Percentiles rank a stretch among this genome's conserved stretches.
Conservation (phyloP, 768 basidiomycete genomes). For the Leucocoprinus sp. region DNA sequence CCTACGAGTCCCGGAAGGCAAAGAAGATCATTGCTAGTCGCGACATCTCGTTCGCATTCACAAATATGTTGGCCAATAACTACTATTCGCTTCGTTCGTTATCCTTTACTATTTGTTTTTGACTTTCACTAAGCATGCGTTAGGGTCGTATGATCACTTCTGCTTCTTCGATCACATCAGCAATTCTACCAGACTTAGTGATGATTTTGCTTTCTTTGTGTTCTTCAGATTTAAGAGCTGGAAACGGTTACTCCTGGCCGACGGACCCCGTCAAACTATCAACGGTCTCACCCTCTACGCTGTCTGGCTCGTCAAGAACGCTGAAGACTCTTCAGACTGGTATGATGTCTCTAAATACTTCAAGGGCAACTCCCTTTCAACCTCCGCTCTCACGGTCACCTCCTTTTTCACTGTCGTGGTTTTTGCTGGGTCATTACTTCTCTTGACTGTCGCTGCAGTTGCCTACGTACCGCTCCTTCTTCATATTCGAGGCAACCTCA, state of each 20-base stretch:
- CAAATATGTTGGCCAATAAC: constrained; percentile 93
- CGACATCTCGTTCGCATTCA: constrained; percentile 97
- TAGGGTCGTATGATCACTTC: constrained; percentile 94
- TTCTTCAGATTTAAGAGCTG: constrained; percentile 98
- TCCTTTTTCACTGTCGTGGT: constrained; percentile 87
- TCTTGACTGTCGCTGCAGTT: constrained; percentile 77
- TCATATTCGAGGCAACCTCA: constrained; percentile 95
- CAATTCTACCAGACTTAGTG: constrained; percentile 91
- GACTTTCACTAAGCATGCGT: constrained; percentile 10
- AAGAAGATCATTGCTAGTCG: constrained; percentile 92
- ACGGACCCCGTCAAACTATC: constrained; percentile 95
- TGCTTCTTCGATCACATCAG: constrained; percentile 98
- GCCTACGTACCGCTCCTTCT: constrained; percentile 91
- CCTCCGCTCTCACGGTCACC: constrained; percentile 77
- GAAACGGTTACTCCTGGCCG: constrained; percentile 60
- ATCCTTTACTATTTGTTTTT: not conserved
- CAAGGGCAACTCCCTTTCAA: constrained; percentile 60
- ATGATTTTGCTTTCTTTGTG: constrained; percentile 98
- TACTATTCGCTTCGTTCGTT: constrained; percentile 92
- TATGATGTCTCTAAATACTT: constrained; percentile 78
- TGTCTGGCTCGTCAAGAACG: constrained; percentile 49
- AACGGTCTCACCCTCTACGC: constrained; percentile 96
- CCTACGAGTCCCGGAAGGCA: constrained; percentile 86
- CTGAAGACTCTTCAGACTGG: constrained; percentile 37
- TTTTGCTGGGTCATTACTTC: constrained; percentile 74